Percentiles rank a stretch among this genome's conserved stretches.
These are phyloP conservation scores for Pouteria glomerata DNA, from an alignment of 148 eudicot genomes.

Conservation along the genomic window DNA sequence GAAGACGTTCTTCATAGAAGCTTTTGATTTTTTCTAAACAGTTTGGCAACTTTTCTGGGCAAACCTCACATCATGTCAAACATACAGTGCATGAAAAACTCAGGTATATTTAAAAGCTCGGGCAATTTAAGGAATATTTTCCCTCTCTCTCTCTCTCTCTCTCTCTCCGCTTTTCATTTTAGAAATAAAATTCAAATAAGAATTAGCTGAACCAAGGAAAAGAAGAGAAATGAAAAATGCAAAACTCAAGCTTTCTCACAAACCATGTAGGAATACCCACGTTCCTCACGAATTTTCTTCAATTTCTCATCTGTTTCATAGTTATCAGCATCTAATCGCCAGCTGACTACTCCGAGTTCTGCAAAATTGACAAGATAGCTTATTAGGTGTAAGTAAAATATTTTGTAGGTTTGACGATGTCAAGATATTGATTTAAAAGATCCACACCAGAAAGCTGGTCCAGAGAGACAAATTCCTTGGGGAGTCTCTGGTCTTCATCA, in stretches of 20 bases:
- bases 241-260: slow-evolving; percentile 18
- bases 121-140: too few relatives aligned
- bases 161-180: too few relatives aligned
- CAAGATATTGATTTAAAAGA: not conserved
- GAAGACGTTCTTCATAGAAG: slow-evolving; percentile 83
- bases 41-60: slow-evolving; percentile 60
- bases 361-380: not conserved
- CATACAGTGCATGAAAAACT: too few relatives aligned
- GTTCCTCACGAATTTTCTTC: slow-evolving; percentile 75
- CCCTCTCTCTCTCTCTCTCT: too few relatives aligned
- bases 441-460: slow-evolving; percentile 50
- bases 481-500: slow-evolving; percentile 77
- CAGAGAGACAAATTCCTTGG: slow-evolving; percentile 74
- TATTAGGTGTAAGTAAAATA: not conserved
- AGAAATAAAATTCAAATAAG: too few relatives aligned
- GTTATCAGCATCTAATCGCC: slow-evolving; percentile 89
- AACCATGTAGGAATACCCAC: slow-evolving; percentile 90
- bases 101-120: too few relatives aligned
- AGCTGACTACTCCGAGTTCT: slow-evolving; percentile 91
- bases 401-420: not conserved
- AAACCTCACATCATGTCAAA: not conserved
- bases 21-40: slow-evolving; percentile 77
- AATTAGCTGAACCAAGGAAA: not conserved
- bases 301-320: slow-evolving; percentile 85
- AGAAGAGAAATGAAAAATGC: not conserved